Conservation (phyloP, 2,329 filamentous ascomycete genomes). For the Fusarium chlamydosporum region DNA sequence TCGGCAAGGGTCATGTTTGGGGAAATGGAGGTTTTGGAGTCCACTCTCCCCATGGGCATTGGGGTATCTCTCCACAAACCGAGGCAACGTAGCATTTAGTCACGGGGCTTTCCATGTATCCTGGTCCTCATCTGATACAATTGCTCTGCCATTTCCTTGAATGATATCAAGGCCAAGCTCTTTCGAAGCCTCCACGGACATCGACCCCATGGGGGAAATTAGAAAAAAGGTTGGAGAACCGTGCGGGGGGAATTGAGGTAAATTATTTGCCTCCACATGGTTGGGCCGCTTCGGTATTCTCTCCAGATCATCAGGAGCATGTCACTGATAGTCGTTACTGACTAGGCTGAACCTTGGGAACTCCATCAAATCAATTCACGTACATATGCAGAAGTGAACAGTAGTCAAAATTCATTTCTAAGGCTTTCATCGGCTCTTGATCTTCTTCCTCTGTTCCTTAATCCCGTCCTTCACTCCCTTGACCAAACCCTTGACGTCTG, state of each 20-base stretch:
- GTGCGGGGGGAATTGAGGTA: slow-evolving; percentile 24
- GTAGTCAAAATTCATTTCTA: neutral
- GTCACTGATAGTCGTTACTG: neutral
- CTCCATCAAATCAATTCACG: neutral
- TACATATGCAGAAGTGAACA: neutral
- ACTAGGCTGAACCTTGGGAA: neutral
- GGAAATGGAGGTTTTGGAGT: slow-evolving; percentile 22
- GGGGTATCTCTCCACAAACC: slow-evolving; percentile 9
- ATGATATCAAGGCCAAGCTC: neutral
- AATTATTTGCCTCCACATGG: slow-evolving; percentile 2
- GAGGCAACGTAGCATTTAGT: slow-evolving; percentile 13
- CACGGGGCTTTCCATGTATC: neutral
- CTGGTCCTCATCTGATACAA: neutral
- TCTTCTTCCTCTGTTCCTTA: slow-evolving; percentile 12
- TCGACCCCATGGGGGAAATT: slow-evolving; percentile 15
- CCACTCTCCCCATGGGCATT: slow-evolving; percentile 19
- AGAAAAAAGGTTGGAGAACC: slow-evolving; percentile 12
- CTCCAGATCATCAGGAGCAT: slow-evolving; percentile 2
- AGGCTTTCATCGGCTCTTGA: slow-evolving; percentile 11
- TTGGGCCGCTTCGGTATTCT: slow-evolving; percentile 19
- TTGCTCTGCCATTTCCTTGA: neutral
- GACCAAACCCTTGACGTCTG: slow-evolving; percentile 29
- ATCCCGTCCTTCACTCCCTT: slow-evolving; percentile 25
- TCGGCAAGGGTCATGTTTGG: slow-evolving; percentile 1
- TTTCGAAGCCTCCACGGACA: neutral